Base-by-base conservation (phyloP, 2,329 filamentous ascomycete genomes). In the Graphilbum fragrans region DNA sequence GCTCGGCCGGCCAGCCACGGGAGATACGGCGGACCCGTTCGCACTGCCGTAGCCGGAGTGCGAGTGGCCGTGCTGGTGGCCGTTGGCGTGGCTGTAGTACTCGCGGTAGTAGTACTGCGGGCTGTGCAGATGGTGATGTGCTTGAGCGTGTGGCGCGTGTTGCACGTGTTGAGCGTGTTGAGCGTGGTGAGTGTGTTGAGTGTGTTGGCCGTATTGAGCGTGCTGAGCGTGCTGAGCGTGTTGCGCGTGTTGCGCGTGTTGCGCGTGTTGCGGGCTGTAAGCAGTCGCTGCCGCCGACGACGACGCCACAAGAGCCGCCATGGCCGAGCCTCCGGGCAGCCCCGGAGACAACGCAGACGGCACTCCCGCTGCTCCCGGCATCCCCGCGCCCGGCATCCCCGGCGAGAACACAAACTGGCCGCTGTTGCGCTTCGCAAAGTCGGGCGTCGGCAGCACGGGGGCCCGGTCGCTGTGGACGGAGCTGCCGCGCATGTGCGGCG, bases 351-450 rank as follows among this genome's bases (percentile, higher is more conserved):
- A 21, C 11, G 18, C 42, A 77, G n/a, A n/a, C n/a, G n/a, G n/a
- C n/a, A n/a, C n/a, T n/a, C n/a, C n/a, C n/a, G n/a, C n/a, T n/a
- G n/a, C n/a, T n/a, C n/a, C n/a, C n/a, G n/a, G n/a, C n/a, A n/a
- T n/a, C n/a, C n/a, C n/a, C n/a, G n/a, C n/a, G n/a, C n/a, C n/a
- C n/a, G n/a, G n/a, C n/a, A n/a, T n/a, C n/a, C n/a, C n/a, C n/a
- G n/a, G n/a, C n/a, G n/a, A 27, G 23, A 12, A 65, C 32, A 69
- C 70, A 50, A 85, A 78, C 39, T 80, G 77, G 22, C 75, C 80
- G 53, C 79, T 85, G 50, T 76, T 67, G 40, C 78, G 75, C 48
- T 72, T 72, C 40, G 65, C 65, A 55, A 82, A 82, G 43, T 86
- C 81, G 3, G 77, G 74, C 3, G 78, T 70, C 1, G 80, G 80